These are phyloP conservation scores for Sedum album DNA, from an alignment of 164 flowering plant species.

Conservation along the genomic window DNA sequence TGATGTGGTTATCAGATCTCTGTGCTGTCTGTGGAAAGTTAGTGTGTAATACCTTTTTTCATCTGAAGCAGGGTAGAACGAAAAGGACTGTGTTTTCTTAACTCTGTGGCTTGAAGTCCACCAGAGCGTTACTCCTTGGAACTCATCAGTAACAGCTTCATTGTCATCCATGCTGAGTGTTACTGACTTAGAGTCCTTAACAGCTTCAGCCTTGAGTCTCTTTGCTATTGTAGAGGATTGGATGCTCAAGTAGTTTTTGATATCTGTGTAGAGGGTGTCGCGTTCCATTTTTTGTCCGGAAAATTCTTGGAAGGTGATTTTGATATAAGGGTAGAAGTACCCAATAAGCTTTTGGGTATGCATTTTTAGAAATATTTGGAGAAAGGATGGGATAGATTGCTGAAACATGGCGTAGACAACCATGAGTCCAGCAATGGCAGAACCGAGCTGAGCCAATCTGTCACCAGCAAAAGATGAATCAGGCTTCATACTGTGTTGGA, in stretches of 20 bases:
- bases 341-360: neutral
- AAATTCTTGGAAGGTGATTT: slow-evolving; percentile 31
- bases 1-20: slow-evolving; percentile 13
- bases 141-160: slow-evolving; percentile 45
- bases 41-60: slow-evolving; percentile 16
- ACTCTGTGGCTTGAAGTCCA: slow-evolving; percentile 10
- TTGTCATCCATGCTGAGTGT: slow-evolving; percentile 47
- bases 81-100: slow-evolving; percentile 11
- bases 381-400: neutral
- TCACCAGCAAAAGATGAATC: too few relatives aligned
- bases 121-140: slow-evolving; percentile 27
- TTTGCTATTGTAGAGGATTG: slow-evolving; percentile 26
- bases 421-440: neutral
- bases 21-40: slow-evolving; percentile 12
- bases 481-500: neutral
- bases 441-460: too few relatives aligned
- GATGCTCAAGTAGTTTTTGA: slow-evolving; percentile 33
- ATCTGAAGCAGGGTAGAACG: slow-evolving; percentile 18
- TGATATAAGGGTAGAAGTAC: slow-evolving; percentile 19
- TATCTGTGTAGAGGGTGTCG: slow-evolving; percentile 29
- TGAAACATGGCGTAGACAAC: neutral
- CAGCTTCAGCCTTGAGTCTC: slow-evolving; percentile 37
- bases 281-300: slow-evolving; percentile 22
- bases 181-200: slow-evolving; percentile 20
- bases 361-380: neutral